Conservation (phyloP, 441 rosid species). For the Corymbia citriodora region DNA sequence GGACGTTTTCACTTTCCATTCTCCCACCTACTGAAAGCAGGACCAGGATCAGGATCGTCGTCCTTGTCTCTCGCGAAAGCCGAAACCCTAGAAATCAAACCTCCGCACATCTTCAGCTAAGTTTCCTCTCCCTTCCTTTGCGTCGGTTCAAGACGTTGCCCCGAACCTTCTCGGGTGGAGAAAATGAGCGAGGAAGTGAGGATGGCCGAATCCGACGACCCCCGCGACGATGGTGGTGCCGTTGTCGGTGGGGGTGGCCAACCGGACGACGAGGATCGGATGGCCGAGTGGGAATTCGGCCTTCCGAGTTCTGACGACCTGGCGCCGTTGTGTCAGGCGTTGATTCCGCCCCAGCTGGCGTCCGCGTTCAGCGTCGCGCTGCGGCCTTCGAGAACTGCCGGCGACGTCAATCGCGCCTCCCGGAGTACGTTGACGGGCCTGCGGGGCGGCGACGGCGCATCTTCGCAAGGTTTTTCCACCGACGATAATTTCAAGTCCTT, state of each 20-base stretch:
- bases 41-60: background rate
- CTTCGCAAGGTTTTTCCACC: slow-evolving; percentile 30
- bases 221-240: slow-evolving; percentile 5
- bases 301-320: slow-evolving; percentile 63
- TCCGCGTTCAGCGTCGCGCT: slow-evolving; percentile 82
- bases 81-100: background rate
- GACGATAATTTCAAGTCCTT: slow-evolving; percentile 35
- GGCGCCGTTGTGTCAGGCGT: slow-evolving; percentile 60
- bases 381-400: slow-evolving; percentile 41
- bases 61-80: background rate
- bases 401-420: slow-evolving; percentile 74
- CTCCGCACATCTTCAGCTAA: background rate
- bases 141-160: background rate
- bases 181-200: slow-evolving; percentile 77
- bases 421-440: slow-evolving; percentile 54
- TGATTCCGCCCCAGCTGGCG: slow-evolving; percentile 75
- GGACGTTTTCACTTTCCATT: background rate
- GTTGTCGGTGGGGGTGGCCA: slow-evolving; percentile 7
- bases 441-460: slow-evolving; percentile 18
- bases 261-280: slow-evolving; percentile 45
- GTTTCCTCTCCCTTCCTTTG: background rate
- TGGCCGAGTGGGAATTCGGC: slow-evolving; percentile 84
- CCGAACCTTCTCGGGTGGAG: background rate
- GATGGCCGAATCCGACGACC: slow-evolving; percentile 36
- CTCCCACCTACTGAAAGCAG: background rate